These are phyloP conservation scores for Globisporangium heterothallicum DNA, from an alignment of 352 stramenopile genomes.

Conservation along the genomic window DNA sequence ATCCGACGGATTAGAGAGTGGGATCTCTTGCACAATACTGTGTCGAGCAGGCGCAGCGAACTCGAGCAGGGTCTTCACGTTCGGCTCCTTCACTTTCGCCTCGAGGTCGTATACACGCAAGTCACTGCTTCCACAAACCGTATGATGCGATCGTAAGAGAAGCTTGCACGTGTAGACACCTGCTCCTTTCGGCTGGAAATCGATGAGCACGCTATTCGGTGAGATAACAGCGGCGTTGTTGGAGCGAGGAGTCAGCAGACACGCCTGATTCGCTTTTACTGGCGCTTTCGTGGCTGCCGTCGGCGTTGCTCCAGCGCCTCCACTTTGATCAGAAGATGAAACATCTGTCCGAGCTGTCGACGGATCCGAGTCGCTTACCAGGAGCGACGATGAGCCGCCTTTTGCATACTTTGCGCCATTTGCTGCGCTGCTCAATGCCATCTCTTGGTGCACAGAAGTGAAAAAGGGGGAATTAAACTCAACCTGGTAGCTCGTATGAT, in stretches of 20 bases:
- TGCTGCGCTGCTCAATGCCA: conserved; percentile 29
- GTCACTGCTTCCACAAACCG: conserved; percentile 61
- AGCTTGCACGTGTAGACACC: conserved; percentile 71
- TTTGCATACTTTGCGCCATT: conserved; percentile 5
- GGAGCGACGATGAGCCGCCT: conserved; percentile 3
- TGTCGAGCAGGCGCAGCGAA: conserved; percentile 86
- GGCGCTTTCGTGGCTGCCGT: conserved; percentile 15
- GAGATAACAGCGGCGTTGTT: conserved; percentile 18
- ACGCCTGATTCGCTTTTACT: conserved; percentile 42
- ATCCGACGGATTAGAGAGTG: conserved; percentile 85
- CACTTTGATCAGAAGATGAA: conserved; percentile 5
- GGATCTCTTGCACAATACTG: conserved; percentile 88
- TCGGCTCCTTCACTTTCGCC: conserved; percentile 81
- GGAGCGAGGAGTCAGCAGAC: conserved; percentile 38
- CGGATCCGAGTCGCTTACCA: background rate
- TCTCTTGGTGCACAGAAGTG: conserved; percentile 42
- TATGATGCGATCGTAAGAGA: conserved; percentile 51
- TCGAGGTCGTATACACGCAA: conserved; percentile 82
- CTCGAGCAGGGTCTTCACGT: conserved; percentile 81
- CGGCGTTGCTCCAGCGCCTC: background rate
- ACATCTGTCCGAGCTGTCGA: conserved; percentile 6
- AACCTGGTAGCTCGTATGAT: conserved; percentile 59
- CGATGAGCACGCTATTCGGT: conserved; percentile 52
- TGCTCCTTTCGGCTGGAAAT: conserved; percentile 70
- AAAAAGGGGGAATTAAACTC: conserved; percentile 90